Evolutionary conservation across 441 rosid genomes (phyloP).

Genomic region (Viola pubescens): DNA sequence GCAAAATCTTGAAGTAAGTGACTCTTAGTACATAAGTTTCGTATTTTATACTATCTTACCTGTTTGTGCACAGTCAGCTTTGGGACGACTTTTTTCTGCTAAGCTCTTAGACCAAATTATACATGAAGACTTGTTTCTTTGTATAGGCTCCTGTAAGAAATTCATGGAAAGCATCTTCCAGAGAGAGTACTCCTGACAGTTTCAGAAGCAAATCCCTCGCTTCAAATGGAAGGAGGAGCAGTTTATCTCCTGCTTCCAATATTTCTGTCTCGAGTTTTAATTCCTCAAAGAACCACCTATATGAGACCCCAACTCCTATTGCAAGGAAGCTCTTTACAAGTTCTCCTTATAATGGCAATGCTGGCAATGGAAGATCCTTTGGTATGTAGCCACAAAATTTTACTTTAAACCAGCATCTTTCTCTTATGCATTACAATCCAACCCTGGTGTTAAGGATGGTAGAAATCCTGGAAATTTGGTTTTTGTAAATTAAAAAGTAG

Average conservation of each 20-base stretch:
- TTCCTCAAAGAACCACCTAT: conserved; percentile 27
- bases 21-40: background rate
- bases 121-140: conserved; percentile 7
- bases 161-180: conserved; percentile 37
- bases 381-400: background rate
- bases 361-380: conserved; percentile 21
- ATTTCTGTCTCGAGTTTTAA: conserved; percentile 25
- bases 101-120: background rate
- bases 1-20: conserved; percentile 47
- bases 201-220: conserved; percentile 43
- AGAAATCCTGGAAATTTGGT: too few species aligned
- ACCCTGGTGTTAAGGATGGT: too few species aligned
- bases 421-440: too few species aligned
- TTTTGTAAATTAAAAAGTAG: too few species aligned
- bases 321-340: conserved; percentile 46
- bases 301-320: conserved; percentile 34
- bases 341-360: conserved; percentile 29
- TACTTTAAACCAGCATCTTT: background rate
- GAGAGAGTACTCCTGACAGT: conserved; percentile 43
- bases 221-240: conserved; percentile 43
- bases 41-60: background rate
- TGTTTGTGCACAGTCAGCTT: background rate
- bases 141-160: conserved; percentile 44
- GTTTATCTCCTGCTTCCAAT: conserved; percentile 34
- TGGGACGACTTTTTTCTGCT: background rate